A percentile compares a stretch with the other conserved stretches of the same genome.
Conservation (phyloP, 2,329 filamentous ascomycete genomes). For the Cercospora citrullina region DNA sequence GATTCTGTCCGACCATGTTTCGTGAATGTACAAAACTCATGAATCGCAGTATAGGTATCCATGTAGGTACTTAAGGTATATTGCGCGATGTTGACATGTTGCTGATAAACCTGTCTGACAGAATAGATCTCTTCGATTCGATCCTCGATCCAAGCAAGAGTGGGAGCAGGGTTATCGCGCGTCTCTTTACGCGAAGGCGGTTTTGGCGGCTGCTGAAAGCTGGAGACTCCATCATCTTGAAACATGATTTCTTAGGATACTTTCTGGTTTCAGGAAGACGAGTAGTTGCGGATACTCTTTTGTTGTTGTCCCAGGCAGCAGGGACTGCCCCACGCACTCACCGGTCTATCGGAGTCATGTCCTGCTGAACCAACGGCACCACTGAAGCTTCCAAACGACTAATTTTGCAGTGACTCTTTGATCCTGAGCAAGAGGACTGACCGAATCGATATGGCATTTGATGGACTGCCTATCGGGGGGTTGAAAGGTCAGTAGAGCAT, state of each 20-base stretch:
- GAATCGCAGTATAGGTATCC: not conserved
- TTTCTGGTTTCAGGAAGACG: not conserved
- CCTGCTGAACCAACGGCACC: not conserved
- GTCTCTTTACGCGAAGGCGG: not conserved
- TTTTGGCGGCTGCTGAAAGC: not conserved
- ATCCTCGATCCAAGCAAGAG: not conserved
- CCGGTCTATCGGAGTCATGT: not conserved
- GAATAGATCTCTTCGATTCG: not conserved
- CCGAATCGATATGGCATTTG: not conserved
- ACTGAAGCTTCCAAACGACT: not conserved
- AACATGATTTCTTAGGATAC: not conserved
- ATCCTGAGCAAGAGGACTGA: too few relatives aligned
- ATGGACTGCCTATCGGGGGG: not conserved
- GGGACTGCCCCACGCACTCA: not conserved
- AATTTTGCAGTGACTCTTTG: fast-evolving
- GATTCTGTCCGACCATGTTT: not conserved
- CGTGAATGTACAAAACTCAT: not conserved
- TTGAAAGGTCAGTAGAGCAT: not conserved
- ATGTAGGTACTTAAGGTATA: not conserved
- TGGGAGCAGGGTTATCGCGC: not conserved
- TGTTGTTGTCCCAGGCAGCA: not conserved
- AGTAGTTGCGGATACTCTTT: not conserved
- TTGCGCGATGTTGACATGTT: not conserved
- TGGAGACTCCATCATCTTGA: not conserved
- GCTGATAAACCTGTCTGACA: not conserved